A percentile compares a stretch with the other conserved stretches of the same genome.
phyloP scores from a whole-genome alignment of 2,329 filamentous ascomycete species.

The Fusarium chaquense region DNA sequence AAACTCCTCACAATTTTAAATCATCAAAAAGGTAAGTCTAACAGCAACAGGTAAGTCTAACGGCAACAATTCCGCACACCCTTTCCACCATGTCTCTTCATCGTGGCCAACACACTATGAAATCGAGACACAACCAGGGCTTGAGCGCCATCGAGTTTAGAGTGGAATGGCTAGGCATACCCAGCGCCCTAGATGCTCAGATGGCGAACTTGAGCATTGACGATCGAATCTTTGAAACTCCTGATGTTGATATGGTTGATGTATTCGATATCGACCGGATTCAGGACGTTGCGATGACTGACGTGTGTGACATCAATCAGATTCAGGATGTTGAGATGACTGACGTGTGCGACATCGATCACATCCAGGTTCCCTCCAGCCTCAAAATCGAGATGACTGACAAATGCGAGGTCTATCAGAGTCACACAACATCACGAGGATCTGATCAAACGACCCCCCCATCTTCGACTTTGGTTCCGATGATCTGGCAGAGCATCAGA shows the following conservation, averaged over 20 bases:
- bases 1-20: accelerated
- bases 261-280: no score
- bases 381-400: neutral
- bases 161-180: neutral
- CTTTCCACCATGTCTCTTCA: neutral
- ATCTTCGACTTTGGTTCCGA: no score
- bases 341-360: no score
- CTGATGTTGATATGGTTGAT: no score
- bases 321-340: neutral
- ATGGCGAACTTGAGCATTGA: neutral
- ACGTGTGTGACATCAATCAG: neutral
- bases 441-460: accelerated
- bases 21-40: no score
- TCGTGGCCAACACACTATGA: neutral
- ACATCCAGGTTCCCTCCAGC: no score
- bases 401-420: no score
- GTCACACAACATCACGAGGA: no score
- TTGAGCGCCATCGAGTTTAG: neutral
- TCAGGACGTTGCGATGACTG: neutral
- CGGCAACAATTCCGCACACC: neutral
- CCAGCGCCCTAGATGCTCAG: neutral
- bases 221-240: no score
- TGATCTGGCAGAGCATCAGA: no score
- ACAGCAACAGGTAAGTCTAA: neutral
- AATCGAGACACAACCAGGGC: neutral